Evolutionary conservation across 176 grass and related monocot species (phyloP), one percentile per base, ranked within the genome.

Genomic region (Zoysia japonica): DNA sequence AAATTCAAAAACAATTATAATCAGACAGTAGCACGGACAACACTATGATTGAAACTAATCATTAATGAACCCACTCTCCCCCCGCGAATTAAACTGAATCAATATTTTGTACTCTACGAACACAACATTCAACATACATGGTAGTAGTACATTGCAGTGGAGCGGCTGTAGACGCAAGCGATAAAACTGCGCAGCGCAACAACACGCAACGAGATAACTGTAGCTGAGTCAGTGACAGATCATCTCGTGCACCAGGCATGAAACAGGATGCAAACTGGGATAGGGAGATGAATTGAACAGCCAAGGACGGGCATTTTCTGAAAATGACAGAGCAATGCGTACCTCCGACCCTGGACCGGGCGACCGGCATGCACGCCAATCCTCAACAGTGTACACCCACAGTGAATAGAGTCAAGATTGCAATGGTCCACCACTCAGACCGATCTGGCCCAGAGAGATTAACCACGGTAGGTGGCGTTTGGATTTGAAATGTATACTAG

Each of bases 291-390:
- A 75, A 75, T 67, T 46, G 69, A 84, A 70, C 81, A 70, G 63
- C 64, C 60, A 50, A 55, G 53, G 53, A 39, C 79, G 14, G 11
- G 70, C 61, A 67, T 83, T 75, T 37, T 11, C 71, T 83, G 71
- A 75, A 67, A 83, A 71, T 38, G 80, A 83, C 40, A 83, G 61
- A 74, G 80, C 80, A 75, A 67, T 16, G 61, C 80, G 15, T 82
- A 82, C 71, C 61, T 51, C 73, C 71, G 56, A 5, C 7, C 3
- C 11, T 35, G 52, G 36, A 42, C 37, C n/a, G n/a, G n/a, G n/a
- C n/a, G n/a, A n/a, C n/a, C 46, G 38, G 9, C 69, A 74, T 69
- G 64, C 74, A 17, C 68, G 68, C 46, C 68, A 68, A 75, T 72
- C 46, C 49, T 63, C 43, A 47, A 62, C 71, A 64, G 56, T 72